These are phyloP conservation scores for Spirogloea muscicola DNA, from an alignment of 139 green algal genomes.

Conservation along the genomic window DNA sequence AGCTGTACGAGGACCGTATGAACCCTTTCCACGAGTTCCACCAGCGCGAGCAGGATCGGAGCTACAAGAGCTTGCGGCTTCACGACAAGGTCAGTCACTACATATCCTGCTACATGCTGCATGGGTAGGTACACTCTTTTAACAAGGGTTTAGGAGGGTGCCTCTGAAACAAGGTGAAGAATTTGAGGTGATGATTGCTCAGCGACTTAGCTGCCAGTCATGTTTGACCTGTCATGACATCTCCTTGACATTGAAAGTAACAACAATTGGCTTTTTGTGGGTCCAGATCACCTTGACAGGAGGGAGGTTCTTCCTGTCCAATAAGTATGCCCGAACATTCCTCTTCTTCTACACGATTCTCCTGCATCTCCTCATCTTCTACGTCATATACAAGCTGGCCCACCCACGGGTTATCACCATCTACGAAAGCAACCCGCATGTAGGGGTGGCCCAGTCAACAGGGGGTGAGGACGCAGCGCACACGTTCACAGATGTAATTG, in stretches of 20 bases:
- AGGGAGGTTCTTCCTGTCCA: conserved; percentile 36
- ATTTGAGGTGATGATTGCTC: no score
- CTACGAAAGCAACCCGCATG: neutral
- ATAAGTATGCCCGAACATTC: conserved; percentile 56
- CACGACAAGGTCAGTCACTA: conserved; percentile 40
- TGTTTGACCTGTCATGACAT: no score
- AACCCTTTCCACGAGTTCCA: conserved; percentile 88
- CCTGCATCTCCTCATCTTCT: conserved; percentile 78
- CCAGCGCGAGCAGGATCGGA: conserved; percentile 45
- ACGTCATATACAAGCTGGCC: conserved; percentile 6
- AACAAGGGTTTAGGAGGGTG: no score
- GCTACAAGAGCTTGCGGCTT: conserved; percentile 34
- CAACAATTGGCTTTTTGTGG: no score
- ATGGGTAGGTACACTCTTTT: no score
- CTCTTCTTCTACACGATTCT: conserved; percentile 78
- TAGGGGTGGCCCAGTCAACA: neutral
- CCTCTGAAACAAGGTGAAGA: no score
- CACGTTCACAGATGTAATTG: neutral
- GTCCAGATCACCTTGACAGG: conserved; percentile 46
- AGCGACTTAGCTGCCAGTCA: no score
- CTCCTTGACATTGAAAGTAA: no score
- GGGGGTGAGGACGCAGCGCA: neutral
- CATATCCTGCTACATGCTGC: no score
- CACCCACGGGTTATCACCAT: conserved; percentile 9
- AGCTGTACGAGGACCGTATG: conserved; percentile 81